Conservation (phyloP, 2,329 filamentous ascomycete species). For the Seiridium cupressi region DNA sequence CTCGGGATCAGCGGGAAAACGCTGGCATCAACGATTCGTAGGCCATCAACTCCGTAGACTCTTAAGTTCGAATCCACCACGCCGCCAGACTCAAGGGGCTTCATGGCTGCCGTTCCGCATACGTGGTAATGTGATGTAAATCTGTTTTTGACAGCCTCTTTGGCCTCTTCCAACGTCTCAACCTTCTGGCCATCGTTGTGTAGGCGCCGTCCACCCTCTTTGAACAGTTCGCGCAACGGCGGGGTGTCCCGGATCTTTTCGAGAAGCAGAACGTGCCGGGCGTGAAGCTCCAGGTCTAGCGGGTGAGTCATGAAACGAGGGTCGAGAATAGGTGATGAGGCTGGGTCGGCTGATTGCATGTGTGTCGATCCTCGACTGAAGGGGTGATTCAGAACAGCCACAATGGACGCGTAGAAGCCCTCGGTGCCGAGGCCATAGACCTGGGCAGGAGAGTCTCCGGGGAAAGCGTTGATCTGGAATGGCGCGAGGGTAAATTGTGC, state of each 20-base stretch:
- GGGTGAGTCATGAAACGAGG: conserved; percentile 54
- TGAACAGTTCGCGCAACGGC: conserved; percentile 39
- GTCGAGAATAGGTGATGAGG: conserved; percentile 48
- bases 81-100: conserved; percentile 10
- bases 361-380: conserved; percentile 60
- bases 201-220: conserved; percentile 34
- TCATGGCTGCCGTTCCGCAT: conserved; percentile 40
- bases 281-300: conserved; percentile 53
- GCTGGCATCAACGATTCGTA: conserved; percentile 17
- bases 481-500: conserved; percentile 12
- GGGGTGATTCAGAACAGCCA: conserved; percentile 59
- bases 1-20: conserved; percentile 15
- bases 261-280: conserved; percentile 40
- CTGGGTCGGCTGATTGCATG: conserved; percentile 42
- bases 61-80: conserved; percentile 13
- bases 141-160: conserved; percentile 30
- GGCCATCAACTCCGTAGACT: conserved; percentile 13
- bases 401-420: conserved; percentile 53
- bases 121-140: conserved; percentile 44
- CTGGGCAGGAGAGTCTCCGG: neutral
- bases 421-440: conserved; percentile 20
- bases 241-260: conserved; percentile 31
- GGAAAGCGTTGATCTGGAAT: neutral
- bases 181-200: conserved; percentile 19
- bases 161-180: conserved; percentile 31